Evolutionary conservation across 495 filamentous ascomycete species (phyloP), one percentile per base, ranked within the genome.

Genomic region (Neurospora sp.): DNA sequence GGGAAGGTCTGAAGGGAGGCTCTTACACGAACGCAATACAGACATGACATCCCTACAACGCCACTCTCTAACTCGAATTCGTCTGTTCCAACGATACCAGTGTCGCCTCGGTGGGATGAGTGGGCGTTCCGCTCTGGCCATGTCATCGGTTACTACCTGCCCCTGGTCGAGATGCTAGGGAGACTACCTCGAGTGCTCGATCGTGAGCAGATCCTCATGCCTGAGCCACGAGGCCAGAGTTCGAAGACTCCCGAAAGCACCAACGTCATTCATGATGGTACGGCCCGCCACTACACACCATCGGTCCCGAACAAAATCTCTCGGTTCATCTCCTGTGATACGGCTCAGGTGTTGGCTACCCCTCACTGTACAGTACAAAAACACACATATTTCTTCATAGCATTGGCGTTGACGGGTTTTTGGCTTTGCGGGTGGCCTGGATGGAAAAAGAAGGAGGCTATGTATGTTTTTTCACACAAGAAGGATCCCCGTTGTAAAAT

Each of bases 321-420:
- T 53, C n/a, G 7, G 20, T 37, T 37, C 35, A 37, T 40, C 40
- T 40, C 14, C n/a, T 22, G 22, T 16, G 20, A 20, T n/a, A 14
- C 66, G 42, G 42, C 41, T 61, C 48, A 68, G 40, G n/a, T 16
- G 71, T 14, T 66, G 69, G 5, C 35, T 37, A 35, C 44, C 20
- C 40, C 31, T 20, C 39, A 31, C 41, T 75, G 75, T 75, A 78
- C 72, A 76, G 44, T 27, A 66, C 39, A 59, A 73, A 69, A 71
- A 71, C 74, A 40, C 70, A 71, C 37, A 72, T 16, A 12, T 35
- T 66, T 66, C 14, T 66, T 74, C 77, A 79, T 79, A 79, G 77
- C 77, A 77, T 69, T 68, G 77, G 77, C 74, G 77, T 78, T 79
- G 70, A 40, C 66, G 20, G 71, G 70, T 27, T 73, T 71, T 71